Evolutionary conservation across 140 eudicot species (phyloP).

Genomic region (Erigeron philadelphicus): DNA sequence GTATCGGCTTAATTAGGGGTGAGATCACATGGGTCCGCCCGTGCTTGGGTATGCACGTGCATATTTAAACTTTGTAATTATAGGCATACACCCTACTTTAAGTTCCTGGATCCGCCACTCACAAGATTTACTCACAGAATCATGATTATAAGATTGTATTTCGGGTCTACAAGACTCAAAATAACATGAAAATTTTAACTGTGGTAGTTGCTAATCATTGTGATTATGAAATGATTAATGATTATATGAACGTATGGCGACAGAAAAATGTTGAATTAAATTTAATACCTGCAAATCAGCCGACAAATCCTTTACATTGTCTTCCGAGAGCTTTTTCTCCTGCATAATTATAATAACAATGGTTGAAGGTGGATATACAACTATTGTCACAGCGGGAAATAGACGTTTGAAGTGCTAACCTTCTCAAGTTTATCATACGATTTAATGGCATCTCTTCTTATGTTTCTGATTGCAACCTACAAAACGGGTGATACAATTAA

Average conservation of each 20-base stretch:
- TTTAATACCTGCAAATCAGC: constrained; percentile 80
- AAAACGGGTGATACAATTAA: background rate
- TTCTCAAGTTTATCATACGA: constrained; percentile 88
- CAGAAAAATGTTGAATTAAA: background rate
- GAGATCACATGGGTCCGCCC: background rate
- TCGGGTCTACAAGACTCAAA: too few relatives aligned
- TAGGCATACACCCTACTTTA: too few relatives aligned
- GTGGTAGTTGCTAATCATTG: too few relatives aligned
- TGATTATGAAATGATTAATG: background rate
- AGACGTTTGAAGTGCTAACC: constrained; percentile 38
- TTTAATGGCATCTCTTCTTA: constrained; percentile 93
- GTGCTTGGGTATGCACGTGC: background rate
- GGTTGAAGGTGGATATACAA: background rate
- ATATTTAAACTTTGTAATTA: background rate
- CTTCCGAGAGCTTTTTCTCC: constrained; percentile 98
- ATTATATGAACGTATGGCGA: background rate
- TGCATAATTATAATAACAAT: constrained; percentile 24
- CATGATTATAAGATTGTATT: too few relatives aligned
- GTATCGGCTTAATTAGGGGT: background rate
- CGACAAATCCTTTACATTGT: constrained; percentile 73
- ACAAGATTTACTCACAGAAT: too few relatives aligned
- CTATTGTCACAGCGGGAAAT: background rate
- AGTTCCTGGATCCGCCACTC: too few relatives aligned
- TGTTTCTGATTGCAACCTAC: constrained; percentile 88
- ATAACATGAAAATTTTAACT: too few relatives aligned